Conservation (phyloP, 495 filamentous ascomycete species). For the Jackrogersella minutella region DNA sequence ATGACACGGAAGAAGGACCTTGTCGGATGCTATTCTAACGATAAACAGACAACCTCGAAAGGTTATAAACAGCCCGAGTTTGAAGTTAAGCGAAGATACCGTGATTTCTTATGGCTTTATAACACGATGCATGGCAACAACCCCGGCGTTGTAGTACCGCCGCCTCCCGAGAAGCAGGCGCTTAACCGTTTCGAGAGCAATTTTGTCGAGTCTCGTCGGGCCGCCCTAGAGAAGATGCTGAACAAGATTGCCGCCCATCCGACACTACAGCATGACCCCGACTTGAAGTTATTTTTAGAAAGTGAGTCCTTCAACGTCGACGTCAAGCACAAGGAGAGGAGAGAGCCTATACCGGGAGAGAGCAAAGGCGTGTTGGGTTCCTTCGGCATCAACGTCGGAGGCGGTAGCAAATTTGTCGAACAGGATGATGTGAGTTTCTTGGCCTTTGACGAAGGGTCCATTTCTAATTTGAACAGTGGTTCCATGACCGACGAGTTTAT, state of each 20-base stretch:
- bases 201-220: conserved; percentile 90
- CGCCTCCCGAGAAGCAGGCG: conserved; percentile 97
- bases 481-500: conserved; percentile 94
- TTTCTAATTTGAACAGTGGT: conserved; percentile 70
- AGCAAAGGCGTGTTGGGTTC: conserved; percentile 92
- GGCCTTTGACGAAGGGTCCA: conserved; percentile 9
- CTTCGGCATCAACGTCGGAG: conserved; percentile 78
- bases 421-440: conserved; percentile 84
- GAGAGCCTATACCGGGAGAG: conserved; percentile 83
- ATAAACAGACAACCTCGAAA: conserved; percentile 84
- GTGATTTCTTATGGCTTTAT: conserved; percentile 98
- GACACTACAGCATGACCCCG: conserved; percentile 89
- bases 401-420: conserved; percentile 88
- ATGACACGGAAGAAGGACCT: neutral
- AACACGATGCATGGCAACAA: conserved; percentile 92
- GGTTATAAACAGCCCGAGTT: conserved; percentile 92
- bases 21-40: neutral
- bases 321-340: conserved; percentile 96
- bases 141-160: conserved; percentile 93
- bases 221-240: conserved; percentile 93
- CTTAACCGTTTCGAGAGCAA: conserved; percentile 96
- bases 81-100: conserved; percentile 88
- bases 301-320: conserved; percentile 95
- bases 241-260: conserved; percentile 93
- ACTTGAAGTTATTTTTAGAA: conserved; percentile 95